Percentiles rank a stretch among this genome's conserved stretches.
phyloP scores from a whole-genome alignment of 106 monocot genomes.

The Allium cepa region DNA sequence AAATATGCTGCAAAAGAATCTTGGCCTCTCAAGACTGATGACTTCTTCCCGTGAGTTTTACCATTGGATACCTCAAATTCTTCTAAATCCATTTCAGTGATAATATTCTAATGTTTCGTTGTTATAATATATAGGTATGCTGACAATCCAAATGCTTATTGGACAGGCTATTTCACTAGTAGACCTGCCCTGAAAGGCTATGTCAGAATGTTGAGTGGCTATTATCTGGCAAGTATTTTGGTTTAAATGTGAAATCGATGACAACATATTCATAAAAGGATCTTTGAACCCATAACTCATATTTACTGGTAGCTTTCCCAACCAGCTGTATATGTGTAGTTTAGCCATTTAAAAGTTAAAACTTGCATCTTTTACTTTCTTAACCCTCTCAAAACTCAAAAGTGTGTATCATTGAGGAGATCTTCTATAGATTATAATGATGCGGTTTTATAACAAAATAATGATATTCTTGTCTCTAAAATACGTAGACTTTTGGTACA shows the following conservation, averaged over 20 bases:
- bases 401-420: too few relatives aligned
- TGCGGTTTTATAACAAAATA: too few relatives aligned
- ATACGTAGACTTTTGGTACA: too few relatives aligned
- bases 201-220: conserved; percentile 79
- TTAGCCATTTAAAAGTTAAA: too few relatives aligned
- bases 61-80: neutral
- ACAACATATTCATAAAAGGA: too few relatives aligned
- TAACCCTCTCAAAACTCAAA: too few relatives aligned
- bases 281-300: too few relatives aligned
- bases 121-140: conserved; percentile 63
- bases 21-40: conserved; percentile 91
- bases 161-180: conserved; percentile 98
- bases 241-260: neutral
- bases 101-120: conserved; percentile 4
- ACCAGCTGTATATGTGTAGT: too few relatives aligned
- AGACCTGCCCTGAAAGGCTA: conserved; percentile 86
- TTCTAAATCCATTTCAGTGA: neutral
- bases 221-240: conserved; percentile 61
- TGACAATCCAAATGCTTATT: conserved; percentile 83
- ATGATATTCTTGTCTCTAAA: too few relatives aligned
- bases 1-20: conserved; percentile 75
- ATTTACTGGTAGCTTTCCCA: too few relatives aligned
- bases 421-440: too few relatives aligned
- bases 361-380: too few relatives aligned
- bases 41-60: conserved; percentile 88